These are phyloP conservation scores for Alternaria arbusti DNA, from an alignment of 2,329 filamentous ascomycete species.

Conservation along the genomic window DNA sequence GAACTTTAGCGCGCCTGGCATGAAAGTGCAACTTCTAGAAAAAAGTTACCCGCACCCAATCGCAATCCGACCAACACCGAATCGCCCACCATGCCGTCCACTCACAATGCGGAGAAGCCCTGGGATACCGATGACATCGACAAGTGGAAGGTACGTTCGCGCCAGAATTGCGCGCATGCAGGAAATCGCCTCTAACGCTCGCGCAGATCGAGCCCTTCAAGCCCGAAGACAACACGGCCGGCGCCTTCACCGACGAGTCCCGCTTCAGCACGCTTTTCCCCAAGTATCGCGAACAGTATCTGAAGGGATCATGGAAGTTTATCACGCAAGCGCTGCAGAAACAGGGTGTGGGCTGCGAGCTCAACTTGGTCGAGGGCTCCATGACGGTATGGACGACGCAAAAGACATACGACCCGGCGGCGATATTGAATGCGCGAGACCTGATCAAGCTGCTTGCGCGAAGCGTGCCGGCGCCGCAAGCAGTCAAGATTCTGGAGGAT, in stretches of 20 bases:
- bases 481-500: slow-evolving; percentile 92
- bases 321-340: slow-evolving; percentile 88
- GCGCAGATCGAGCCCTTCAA: slow-evolving; percentile 78
- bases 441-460: slow-evolving; percentile 90
- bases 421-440: slow-evolving; percentile 92
- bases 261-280: slow-evolving; percentile 88
- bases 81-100: slow-evolving; percentile 74
- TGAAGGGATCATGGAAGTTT: slow-evolving; percentile 91
- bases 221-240: slow-evolving; percentile 81
- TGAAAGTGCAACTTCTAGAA: slow-evolving; percentile 12
- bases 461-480: slow-evolving; percentile 85
- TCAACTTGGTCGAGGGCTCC: slow-evolving; percentile 92
- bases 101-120: slow-evolving; percentile 76
- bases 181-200: slow-evolving; percentile 1
- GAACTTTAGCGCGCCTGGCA: slow-evolving; percentile 5
- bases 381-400: slow-evolving; percentile 97
- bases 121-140: slow-evolving; percentile 96
- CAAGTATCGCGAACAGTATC: slow-evolving; percentile 93
- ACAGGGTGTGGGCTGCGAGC: slow-evolving; percentile 83
- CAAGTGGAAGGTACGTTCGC: slow-evolving; percentile 77
- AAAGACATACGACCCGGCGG: slow-evolving; percentile 88
- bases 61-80: not conserved
- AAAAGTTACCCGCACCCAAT: slow-evolving; percentile 15
- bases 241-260: slow-evolving; percentile 90
- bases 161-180: not conserved